A percentile compares a stretch with the other conserved stretches of the same genome.
Conservation (phyloP, 164 flowering plant genomes). For the Sextonia rubra region DNA sequence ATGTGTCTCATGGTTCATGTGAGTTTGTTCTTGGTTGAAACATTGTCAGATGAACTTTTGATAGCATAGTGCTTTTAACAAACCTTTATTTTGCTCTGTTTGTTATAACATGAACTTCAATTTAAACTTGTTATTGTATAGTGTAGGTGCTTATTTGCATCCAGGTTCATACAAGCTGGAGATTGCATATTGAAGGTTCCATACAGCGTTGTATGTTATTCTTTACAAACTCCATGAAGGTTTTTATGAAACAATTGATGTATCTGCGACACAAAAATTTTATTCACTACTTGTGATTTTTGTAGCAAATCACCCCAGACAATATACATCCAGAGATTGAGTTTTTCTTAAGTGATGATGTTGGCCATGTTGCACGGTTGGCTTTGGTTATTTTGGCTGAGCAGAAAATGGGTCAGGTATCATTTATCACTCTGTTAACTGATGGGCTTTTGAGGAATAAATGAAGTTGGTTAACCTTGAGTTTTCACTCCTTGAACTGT, state of each 20-base stretch:
- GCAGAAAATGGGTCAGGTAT: constrained; percentile 61
- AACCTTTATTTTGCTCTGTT: not conserved
- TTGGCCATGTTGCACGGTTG: constrained; percentile 51
- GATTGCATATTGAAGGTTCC: constrained; percentile 77
- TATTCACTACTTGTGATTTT: constrained; percentile 1
- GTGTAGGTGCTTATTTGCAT: constrained; percentile 32
- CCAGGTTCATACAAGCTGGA: constrained; percentile 34
- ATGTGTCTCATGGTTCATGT: not conserved
- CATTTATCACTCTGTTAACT: not conserved
- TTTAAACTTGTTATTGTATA: not conserved
- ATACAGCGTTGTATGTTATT: constrained; percentile 44
- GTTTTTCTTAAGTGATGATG: constrained; percentile 35
- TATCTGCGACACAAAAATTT: not conserved
- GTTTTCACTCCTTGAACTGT: not conserved
- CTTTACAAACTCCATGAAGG: not conserved
- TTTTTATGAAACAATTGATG: not conserved
- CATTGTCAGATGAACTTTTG: not conserved
- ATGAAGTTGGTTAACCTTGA: not conserved
- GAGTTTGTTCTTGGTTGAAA: not conserved
- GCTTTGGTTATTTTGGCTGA: constrained; percentile 63
- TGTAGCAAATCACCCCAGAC: constrained; percentile 67
- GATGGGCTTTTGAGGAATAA: not conserved
- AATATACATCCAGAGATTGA: constrained; percentile 42
- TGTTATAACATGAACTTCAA: not conserved
- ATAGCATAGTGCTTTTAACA: not conserved